A percentile compares a stretch with the other conserved stretches of the same genome.
phyloP scores from a whole-genome alignment of 2,329 filamentous ascomycete species.

The Hymenoscyphus albidus region DNA sequence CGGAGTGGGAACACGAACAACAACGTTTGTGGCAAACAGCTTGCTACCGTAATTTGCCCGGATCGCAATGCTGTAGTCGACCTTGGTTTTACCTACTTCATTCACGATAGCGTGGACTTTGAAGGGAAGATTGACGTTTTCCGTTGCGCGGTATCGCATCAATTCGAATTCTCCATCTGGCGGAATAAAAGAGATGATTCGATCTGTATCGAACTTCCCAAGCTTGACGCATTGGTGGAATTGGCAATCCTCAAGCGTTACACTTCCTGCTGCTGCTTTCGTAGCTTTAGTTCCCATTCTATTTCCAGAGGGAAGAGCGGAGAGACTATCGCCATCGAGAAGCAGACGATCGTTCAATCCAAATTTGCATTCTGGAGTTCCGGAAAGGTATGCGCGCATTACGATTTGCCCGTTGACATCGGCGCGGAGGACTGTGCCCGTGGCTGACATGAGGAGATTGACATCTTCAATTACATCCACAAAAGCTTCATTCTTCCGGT shows the following conservation, averaged over 20 bases:
- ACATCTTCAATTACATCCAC: constrained; percentile 99
- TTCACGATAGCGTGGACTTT: constrained; percentile 99
- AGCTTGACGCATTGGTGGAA: constrained; percentile 99
- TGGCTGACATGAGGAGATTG: constrained; percentile 98
- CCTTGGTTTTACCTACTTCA: constrained; percentile 93
- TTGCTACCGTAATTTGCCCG: constrained; percentile 96
- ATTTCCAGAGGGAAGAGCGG: constrained; percentile 69
- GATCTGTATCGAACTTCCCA: constrained; percentile 91
- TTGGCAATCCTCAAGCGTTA: constrained; percentile 95
- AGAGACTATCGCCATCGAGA: constrained; percentile 70
- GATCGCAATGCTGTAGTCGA: constrained; percentile 97
- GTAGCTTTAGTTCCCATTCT: constrained; percentile 81
- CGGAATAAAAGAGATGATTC: constrained; percentile 95
- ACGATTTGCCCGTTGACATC: constrained; percentile 97
- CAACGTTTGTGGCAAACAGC: constrained; percentile 93
- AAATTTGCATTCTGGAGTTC: constrained; percentile 98
- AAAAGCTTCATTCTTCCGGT: constrained; percentile 98
- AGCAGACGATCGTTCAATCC: constrained; percentile 93
- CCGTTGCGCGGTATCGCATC: constrained; percentile 96
- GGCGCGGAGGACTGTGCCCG: constrained; percentile 87
- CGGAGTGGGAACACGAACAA: constrained; percentile 90
- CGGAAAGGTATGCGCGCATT: constrained; percentile 95
- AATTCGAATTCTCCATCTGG: constrained; percentile 98
- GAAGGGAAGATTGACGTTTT: constrained; percentile 98
- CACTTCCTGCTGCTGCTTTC: constrained; percentile 89